These are phyloP conservation scores for Lactifluus volemus DNA, from an alignment of 768 basidiomycete genomes.

Conservation along the genomic window DNA sequence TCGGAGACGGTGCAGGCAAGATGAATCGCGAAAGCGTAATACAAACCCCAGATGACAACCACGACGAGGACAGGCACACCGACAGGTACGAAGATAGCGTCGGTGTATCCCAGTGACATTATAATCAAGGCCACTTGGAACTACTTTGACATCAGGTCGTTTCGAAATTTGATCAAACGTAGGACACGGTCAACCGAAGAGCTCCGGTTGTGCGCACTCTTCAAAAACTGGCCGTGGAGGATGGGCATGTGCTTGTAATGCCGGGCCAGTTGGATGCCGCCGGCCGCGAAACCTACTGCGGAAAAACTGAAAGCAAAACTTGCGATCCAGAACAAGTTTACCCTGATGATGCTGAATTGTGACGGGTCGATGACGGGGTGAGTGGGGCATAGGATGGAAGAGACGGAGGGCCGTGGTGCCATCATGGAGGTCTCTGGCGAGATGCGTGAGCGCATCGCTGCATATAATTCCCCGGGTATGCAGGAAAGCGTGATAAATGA, in stretches of 20 bases:
- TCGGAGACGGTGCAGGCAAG: slow-evolving; percentile 44
- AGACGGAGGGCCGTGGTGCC: neutral
- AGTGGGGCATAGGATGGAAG: neutral
- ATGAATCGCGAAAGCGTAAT: slow-evolving; percentile 34
- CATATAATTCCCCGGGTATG: neutral
- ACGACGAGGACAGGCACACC: neutral
- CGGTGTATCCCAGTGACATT: neutral
- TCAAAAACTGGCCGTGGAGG: neutral
- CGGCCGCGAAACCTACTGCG: neutral
- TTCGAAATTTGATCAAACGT: no score
- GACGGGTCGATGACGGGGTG: neutral
- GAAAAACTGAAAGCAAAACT: neutral
- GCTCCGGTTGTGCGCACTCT: neutral
- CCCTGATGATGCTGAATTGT: neutral
- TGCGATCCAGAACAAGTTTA: neutral
- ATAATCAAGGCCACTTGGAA: neutral
- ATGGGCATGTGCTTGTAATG: neutral
- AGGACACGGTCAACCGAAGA: neutral
- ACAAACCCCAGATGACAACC: neutral
- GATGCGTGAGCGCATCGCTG: neutral
- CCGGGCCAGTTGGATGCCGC: neutral
- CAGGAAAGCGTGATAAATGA: neutral
- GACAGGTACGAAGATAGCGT: neutral
- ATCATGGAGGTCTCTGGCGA: neutral
- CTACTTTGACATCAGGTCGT: neutral